These are phyloP conservation scores for Debaryomyces psychrophilus DNA, from an alignment of 1,139 yeast genomes.

Conservation along the genomic window DNA sequence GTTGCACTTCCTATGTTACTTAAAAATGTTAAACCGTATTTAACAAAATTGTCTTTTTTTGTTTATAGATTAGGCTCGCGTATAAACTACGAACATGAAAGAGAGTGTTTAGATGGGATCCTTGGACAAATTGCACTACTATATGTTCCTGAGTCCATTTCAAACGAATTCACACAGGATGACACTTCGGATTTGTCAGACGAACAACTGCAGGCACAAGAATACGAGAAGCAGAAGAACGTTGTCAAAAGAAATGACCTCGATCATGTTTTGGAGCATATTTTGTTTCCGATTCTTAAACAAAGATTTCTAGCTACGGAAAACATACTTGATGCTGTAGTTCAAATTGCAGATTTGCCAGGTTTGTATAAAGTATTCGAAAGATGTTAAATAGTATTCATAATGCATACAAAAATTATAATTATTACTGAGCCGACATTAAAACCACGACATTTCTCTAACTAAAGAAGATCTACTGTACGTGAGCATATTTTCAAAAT, in stretches of 20 bases:
- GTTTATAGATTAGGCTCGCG: constrained; percentile 60
- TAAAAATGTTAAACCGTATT: constrained; percentile 62
- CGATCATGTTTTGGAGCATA: constrained; percentile 52
- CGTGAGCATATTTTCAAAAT: background rate
- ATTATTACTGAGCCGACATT: background rate
- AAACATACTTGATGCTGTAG: constrained; percentile 53
- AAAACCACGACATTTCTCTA: background rate
- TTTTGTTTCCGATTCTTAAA: constrained; percentile 68
- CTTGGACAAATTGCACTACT: constrained; percentile 70
- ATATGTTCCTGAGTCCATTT: constrained; percentile 66
- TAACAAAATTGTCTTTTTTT: constrained; percentile 68
- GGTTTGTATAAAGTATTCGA: constrained; percentile 91
- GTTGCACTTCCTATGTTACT: constrained; percentile 67
- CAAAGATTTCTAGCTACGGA: constrained; percentile 68
- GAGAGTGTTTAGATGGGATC: constrained; percentile 65
- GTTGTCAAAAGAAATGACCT: constrained; percentile 21
- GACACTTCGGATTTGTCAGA: constrained; percentile 14
- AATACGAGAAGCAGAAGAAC: constrained; percentile 17
- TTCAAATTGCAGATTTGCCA: constrained; percentile 90
- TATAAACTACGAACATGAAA: constrained; percentile 69
- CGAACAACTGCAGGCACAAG: constrained; percentile 20
- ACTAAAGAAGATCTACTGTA: background rate
- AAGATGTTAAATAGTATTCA: constrained; percentile 56
- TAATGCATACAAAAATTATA: background rate
- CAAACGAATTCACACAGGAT: constrained; percentile 17